Evolutionary conservation across 306 rosid species (phyloP).

Genomic region (Lupinus albus): DNA sequence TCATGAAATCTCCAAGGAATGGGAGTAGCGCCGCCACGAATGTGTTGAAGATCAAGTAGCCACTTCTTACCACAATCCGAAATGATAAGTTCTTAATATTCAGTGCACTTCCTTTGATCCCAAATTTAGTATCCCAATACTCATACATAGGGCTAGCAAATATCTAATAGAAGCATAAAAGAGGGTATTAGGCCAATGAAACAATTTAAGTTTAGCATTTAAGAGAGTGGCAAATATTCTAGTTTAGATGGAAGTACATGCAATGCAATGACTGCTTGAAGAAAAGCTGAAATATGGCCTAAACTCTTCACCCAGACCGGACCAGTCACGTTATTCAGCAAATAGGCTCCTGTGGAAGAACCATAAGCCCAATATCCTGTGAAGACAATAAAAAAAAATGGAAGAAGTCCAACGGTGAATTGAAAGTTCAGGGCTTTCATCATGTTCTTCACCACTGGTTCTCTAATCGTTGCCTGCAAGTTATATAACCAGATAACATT

Average conservation of each 20-base stretch:
- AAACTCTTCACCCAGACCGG: conserved; percentile 75
- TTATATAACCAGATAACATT: conserved; percentile 25
- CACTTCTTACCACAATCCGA: conserved; percentile 68
- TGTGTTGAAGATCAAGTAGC: conserved; percentile 73
- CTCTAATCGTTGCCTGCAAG: conserved; percentile 85
- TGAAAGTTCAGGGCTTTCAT: conserved; percentile 81
- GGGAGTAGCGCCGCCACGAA: conserved; percentile 79
- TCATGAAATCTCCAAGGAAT: conserved; percentile 97
- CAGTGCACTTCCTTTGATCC: conserved; percentile 75
- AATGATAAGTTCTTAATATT: conserved; percentile 58
- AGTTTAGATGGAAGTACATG: conserved; percentile 61
- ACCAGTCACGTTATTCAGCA: conserved; percentile 74
- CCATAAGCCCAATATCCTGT: conserved; percentile 97
- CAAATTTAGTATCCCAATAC: conserved; percentile 72
- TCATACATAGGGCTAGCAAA: conserved; percentile 98
- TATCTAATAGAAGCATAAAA: conserved; percentile 51
- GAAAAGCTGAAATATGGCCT: conserved; percentile 76
- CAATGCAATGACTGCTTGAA: conserved; percentile 82
- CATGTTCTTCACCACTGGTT: conserved; percentile 89
- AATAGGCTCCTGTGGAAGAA: conserved; percentile 59
- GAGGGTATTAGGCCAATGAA: conserved; percentile 24
- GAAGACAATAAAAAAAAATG: conserved; percentile 71
- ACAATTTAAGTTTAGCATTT: conserved; percentile 9
- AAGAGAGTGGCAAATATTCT: conserved; percentile 1
- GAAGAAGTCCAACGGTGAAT: conserved; percentile 77